Evolutionary conservation across 179 eudicot species (phyloP).

Genomic region (Patellifolia procumbens): DNA sequence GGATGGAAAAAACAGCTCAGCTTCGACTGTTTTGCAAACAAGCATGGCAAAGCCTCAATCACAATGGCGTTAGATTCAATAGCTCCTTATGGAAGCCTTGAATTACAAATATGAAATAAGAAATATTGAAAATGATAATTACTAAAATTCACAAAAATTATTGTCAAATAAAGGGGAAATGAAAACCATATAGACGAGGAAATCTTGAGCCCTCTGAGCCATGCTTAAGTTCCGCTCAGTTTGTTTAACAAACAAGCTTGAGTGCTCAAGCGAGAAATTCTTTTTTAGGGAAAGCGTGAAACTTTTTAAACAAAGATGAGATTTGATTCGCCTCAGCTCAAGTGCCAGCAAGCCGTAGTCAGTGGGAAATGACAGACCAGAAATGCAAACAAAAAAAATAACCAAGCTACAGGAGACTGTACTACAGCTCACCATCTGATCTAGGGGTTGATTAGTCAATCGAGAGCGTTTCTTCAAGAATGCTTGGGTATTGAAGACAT

Average conservation of each 20-base stretch:
- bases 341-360: not conserved
- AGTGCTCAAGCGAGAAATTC: not conserved
- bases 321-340: not conserved
- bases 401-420: not conserved
- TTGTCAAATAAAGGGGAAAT: not conserved
- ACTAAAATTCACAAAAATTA: not conserved
- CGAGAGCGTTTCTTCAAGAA: constrained; percentile 97
- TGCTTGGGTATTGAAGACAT: constrained; percentile 92
- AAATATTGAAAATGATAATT: not conserved
- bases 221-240: not conserved
- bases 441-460: constrained; percentile 82
- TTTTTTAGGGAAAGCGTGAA: no score
- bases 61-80: not conserved
- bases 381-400: not conserved
- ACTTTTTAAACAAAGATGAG: not conserved
- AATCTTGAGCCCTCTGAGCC: not conserved
- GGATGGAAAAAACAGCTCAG: not conserved
- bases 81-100: not conserved
- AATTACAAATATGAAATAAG: not conserved
- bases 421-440: constrained; percentile 67
- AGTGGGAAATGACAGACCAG: not conserved
- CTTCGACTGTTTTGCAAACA: not conserved
- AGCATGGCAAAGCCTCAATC: not conserved
- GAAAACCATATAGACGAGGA: not conserved
- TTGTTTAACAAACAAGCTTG: not conserved